Evolutionary conservation across 352 stramenopile genomes (phyloP), one percentile per base, ranked within the genome.

Genomic region (Phytophthora pisi): DNA sequence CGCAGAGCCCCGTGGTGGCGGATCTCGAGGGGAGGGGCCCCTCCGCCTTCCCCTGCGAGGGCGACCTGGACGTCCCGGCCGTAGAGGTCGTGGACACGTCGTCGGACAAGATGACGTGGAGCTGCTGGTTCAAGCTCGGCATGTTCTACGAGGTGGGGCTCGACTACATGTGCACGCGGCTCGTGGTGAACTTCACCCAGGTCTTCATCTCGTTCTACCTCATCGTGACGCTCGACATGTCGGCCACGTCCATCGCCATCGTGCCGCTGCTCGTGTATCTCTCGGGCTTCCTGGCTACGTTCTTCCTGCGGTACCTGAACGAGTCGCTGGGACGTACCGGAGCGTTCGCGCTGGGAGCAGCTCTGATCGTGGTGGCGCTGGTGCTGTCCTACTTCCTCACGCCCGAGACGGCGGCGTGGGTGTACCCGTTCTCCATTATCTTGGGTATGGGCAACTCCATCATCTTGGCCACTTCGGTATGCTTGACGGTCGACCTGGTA

Each of bases 181-280:
- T 96, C 15, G 88, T 92, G 49, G 84, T 96, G 18, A 96, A 96
- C 64, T 72, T 95, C 34, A 94, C 86, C 13, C 88, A 96, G 49
- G 86, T 95, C 13, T 96, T 92, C 70, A 93, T 96, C 47, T 92
- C 86, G 15, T 96, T 96, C 54, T 93, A 93, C 62, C 64, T 96
- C 38, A 93, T 92, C 36, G 84, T 92, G 67, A 94, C 86, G 49
- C 79, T 96, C 10, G 50, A 93, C n/a, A 94, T 96, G 88, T 90
- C 80, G 20, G 85, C 86, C 2, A 90, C 82, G 24, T 88, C 84
- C 15, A 96, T 95, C 53, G 88, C 88, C 23, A 93, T 94, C 46
- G 85, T 96, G 30, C 88, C 88, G 24, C 58, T 96, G 49, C 70
- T 96, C 4, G 86, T 96, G 16, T 96, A 96, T 71, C 61, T 96